Percentiles rank a stretch among this genome's conserved stretches.
Evolutionary conservation across 768 basidiomycete species (phyloP).

Genomic region (Candolleomyces efflorescens): DNA sequence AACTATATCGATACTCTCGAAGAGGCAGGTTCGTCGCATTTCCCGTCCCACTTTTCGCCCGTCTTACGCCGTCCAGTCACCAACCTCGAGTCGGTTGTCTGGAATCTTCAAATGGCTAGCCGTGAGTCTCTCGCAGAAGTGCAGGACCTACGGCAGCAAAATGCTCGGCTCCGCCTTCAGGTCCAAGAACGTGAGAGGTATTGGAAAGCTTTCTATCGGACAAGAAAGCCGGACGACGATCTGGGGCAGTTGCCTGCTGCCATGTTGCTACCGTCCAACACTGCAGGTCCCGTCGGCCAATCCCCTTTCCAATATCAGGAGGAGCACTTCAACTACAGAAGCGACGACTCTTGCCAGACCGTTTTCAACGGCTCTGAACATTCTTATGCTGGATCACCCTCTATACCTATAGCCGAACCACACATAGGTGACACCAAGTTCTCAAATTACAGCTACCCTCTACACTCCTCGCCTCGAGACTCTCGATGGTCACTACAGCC

Average conservation of each 20-base stretch:
- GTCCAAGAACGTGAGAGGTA: constrained; percentile 69
- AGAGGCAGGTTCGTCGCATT: constrained; percentile 54
- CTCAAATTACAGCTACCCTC: constrained; percentile 41
- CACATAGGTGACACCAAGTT: constrained; percentile 34
- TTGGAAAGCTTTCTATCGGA: constrained; percentile 66
- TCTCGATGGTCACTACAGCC: constrained; percentile 33
- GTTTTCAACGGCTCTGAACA: constrained; percentile 37
- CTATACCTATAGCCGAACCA: constrained; percentile 29
- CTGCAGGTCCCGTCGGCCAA: constrained; percentile 29
- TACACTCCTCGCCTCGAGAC: constrained; percentile 32
- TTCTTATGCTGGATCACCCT: constrained; percentile 37
- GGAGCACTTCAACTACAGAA: constrained; percentile 43
- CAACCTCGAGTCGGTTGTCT: constrained; percentile 78
- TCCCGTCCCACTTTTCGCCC: neutral
- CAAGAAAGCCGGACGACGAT: constrained; percentile 50
- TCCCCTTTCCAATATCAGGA: constrained; percentile 31
- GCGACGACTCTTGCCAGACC: constrained; percentile 44
- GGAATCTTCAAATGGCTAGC: constrained; percentile 79
- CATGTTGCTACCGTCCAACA: too few relatives aligned
- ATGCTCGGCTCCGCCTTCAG: constrained; percentile 58
- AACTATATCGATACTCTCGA: constrained; percentile 88
- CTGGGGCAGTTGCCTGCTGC: constrained; percentile 47
- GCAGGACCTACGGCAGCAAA: constrained; percentile 62
- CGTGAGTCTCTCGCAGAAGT: constrained; percentile 61
- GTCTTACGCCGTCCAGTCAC: constrained; percentile 49